Percentiles rank a stretch among this genome's conserved stretches.
These are phyloP conservation scores for Parafenestella ontariensis DNA, from an alignment of 2,329 filamentous ascomycete species.

Conservation along the genomic window DNA sequence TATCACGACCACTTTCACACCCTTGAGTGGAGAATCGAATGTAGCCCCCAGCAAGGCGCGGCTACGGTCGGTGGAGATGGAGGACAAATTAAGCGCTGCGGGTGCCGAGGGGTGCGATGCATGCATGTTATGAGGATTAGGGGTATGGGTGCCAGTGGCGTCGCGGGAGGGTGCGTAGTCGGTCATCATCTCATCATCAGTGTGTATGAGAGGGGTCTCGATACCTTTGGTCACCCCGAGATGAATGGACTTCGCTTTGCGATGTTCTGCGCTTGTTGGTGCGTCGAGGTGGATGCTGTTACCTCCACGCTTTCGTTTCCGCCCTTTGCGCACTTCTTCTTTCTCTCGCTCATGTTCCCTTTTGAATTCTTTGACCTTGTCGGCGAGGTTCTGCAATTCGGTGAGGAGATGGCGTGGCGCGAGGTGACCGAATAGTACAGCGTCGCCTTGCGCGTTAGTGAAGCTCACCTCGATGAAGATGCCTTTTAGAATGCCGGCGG, in stretches of 20 bases:
- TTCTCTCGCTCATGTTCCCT: constrained; percentile 43
- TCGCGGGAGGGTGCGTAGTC: constrained; percentile 26
- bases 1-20: constrained; percentile 84
- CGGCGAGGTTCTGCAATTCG: constrained; percentile 76
- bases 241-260: constrained; percentile 24
- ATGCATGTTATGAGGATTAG: constrained; percentile 9
- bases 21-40: constrained; percentile 64
- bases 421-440: constrained; percentile 85
- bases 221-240: constrained; percentile 14
- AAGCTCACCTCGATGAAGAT: constrained; percentile 98
- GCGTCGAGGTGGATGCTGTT: constrained; percentile 40
- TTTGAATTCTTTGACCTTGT: constrained; percentile 67
- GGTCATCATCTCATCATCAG: constrained; percentile 39
- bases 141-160: constrained; percentile 31
- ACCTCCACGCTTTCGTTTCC: constrained; percentile 69
- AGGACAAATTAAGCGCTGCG: constrained; percentile 30
- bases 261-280: background rate
- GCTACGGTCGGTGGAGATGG: constrained; percentile 33
- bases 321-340: constrained; percentile 52
- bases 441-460: constrained; percentile 78
- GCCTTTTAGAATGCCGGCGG: constrained; percentile 71
- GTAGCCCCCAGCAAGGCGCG: constrained; percentile 36
- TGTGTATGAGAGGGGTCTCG: constrained; percentile 19
- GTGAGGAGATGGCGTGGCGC: constrained; percentile 82
- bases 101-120: constrained; percentile 30